Conservation (phyloP, 106 monocot species). For the Dendrobium nobile region DNA sequence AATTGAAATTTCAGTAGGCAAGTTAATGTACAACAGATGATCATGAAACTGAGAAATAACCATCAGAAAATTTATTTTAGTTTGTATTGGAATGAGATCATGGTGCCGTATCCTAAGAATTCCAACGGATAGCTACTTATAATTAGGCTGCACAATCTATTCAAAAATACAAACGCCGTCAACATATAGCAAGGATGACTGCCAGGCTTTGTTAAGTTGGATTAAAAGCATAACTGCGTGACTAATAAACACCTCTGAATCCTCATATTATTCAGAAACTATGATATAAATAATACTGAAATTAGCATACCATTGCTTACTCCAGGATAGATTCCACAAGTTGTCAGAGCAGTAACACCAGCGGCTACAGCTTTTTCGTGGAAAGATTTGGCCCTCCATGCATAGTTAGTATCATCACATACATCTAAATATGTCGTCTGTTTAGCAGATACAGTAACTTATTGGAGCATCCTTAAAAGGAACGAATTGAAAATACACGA, state of each 20-base stretch:
- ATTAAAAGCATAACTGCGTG: no score
- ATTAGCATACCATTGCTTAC: conserved; percentile 76
- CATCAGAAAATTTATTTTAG: neutral
- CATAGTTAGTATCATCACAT: conserved; percentile 85
- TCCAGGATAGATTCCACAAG: conserved; percentile 92
- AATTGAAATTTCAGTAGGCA: neutral
- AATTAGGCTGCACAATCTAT: no score
- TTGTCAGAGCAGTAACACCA: conserved; percentile 79
- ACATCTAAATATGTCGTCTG: conserved; percentile 94
- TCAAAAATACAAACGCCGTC: no score
- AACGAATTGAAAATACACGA: neutral
- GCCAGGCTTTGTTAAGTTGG: no score
- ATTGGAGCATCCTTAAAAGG: neutral
- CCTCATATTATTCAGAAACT: neutral
- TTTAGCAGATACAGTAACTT: conserved; percentile 10
- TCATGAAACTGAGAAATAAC: neutral
- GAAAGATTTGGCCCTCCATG: conserved; percentile 62
- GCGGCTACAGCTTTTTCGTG: conserved; percentile 57
- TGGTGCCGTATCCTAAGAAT: no score
- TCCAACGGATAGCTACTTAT: no score
- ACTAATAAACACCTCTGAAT: no score
- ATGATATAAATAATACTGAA: neutral
- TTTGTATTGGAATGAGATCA: neutral
- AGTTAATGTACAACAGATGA: neutral
- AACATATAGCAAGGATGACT: no score